Base-by-base conservation (phyloP, 306 rosid genomes). In the Casuarina glauca region DNA sequence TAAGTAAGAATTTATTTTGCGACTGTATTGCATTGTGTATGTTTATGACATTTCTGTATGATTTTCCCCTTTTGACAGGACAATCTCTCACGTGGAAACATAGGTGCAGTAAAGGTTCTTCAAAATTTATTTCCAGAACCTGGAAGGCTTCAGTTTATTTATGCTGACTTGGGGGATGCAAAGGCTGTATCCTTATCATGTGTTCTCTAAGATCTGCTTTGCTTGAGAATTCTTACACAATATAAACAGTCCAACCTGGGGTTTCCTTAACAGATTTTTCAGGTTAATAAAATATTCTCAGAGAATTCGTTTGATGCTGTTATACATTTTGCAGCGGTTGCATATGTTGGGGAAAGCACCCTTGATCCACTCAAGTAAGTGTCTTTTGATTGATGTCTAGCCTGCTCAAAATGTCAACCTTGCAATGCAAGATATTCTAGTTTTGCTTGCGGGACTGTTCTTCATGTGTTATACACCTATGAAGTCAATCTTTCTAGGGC, bases 241-340 rank as follows among this genome's bases (percentile, higher is more conserved):
- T 74, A 53, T 38, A 60, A 77, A 66, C 48, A 3, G 50, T 44
- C 38, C 64, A 43, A 9, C 19, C 6, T 60, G 76, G 69, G 60
- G 91, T 87, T 71, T 42, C 78, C 97, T 90, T 94, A 73, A 92
- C 91, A 72, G 75, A 76, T 74, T 15, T 73, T 76, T 90, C 86
- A 94, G 98, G 97, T 96, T 48, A 74, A 90, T 76, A 93, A 91
- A 91, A 89, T 96, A 78, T 96, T 96, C 83, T 80, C 87, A 4
- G 97, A 91, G 87, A 96, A 96, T 80, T 91, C 91, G 52, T 96
- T 96, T 84, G 97, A 96, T 86, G 99, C 99, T 44, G 98, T 96
- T 76, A 96, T 96, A 88, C 99, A 96, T 89, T 96, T 96, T 82
- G 99, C 99, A 46, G 98, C 99, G 32, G 98, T 96, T 73, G 99